Base-by-base conservation (phyloP, 768 basidiomycete species). In the Arthromyces matolae region DNA sequence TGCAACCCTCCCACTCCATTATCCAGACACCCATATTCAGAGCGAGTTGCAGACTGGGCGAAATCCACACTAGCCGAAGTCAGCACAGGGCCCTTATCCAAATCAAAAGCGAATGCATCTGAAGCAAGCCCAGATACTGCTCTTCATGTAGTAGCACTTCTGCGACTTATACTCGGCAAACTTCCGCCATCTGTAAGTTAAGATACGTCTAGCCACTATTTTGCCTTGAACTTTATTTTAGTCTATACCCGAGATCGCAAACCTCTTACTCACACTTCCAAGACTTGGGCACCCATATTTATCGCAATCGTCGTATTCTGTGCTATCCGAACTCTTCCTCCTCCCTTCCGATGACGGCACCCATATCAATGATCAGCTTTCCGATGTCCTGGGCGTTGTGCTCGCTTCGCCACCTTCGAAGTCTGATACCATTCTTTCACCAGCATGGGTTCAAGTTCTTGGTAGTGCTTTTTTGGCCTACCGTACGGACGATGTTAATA, bases 271-370 rank as follows among this genome's bases (percentile, higher is more conserved):
- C 5, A 72, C 79, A 19, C 80, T 97, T 25, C 93, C 95, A 16
- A 86, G 90, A 47, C 76, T 95, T 7, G 89, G 87, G 31, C 93
- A 90, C 56, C 80, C 88, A 18, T 96, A 93, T 64, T 77, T 99
- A 34, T 87, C 94, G 1, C 86, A 93, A 64, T 82, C 89, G 12
- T 77, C 89, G 24, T 97, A 94, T 63, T 83, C 87, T 31, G 78
- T 94, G 39, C 76, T 99, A 53, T 83, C 93, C 25, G 85, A 86
- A 54, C 75, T 98, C 4, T 84, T 97, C 52, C 63, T 77, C 19
- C 64, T 73, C 14, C 74, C 79, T 3, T 62, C 71, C 9, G 70
- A 76, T 41, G 80, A 81, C 37, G 75, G 72, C 5, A 71, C 68
- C 51, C 71, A 72, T 50, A 63, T 80, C 40, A 66, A 71, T 25